phyloP scores from a whole-genome alignment of 306 rosid species.

The Cicer arietinum region DNA sequence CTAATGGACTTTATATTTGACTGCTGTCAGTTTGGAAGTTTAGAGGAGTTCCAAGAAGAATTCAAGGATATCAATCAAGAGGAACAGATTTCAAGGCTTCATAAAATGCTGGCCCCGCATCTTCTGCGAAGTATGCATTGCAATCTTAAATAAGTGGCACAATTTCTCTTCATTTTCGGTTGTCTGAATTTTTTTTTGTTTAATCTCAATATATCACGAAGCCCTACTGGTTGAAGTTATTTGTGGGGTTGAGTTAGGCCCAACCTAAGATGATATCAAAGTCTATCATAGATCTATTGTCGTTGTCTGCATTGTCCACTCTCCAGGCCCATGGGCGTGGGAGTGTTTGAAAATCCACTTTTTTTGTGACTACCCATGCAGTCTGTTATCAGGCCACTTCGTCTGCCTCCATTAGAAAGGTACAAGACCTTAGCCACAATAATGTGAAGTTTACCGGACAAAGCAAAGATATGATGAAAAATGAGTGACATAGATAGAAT shows the following conservation, averaged over 20 bases:
- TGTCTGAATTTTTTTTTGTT: conserved; percentile 28
- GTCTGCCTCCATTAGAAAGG: too few relatives aligned
- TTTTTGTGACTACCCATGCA: too few relatives aligned
- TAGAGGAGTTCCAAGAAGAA: conserved; percentile 99
- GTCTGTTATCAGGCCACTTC: too few relatives aligned
- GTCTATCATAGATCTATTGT: neutral
- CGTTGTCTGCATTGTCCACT: neutral
- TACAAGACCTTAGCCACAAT: neutral
- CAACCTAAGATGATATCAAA: neutral
- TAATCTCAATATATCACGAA: conserved; percentile 15
- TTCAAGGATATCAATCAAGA: conserved; percentile 98
- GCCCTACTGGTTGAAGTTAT: conserved; percentile 27
- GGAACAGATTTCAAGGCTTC: conserved; percentile 95
- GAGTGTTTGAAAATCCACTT: neutral
- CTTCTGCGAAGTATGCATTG: conserved; percentile 86
- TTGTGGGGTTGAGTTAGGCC: neutral
- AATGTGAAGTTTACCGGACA: neutral
- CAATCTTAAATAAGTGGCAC: conserved; percentile 37
- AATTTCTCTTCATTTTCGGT: conserved; percentile 28
- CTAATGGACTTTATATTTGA: conserved; percentile 35
- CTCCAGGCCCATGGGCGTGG: neutral
- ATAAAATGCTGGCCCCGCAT: conserved; percentile 96
- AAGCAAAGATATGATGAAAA: neutral
- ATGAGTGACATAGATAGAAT: neutral
- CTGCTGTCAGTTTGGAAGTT: conserved; percentile 82